Percentiles rank a stretch among this genome's conserved stretches.
Conservation (phyloP, 2,329 filamentous ascomycete genomes). For the Davidsoniella neocaledoniae region DNA sequence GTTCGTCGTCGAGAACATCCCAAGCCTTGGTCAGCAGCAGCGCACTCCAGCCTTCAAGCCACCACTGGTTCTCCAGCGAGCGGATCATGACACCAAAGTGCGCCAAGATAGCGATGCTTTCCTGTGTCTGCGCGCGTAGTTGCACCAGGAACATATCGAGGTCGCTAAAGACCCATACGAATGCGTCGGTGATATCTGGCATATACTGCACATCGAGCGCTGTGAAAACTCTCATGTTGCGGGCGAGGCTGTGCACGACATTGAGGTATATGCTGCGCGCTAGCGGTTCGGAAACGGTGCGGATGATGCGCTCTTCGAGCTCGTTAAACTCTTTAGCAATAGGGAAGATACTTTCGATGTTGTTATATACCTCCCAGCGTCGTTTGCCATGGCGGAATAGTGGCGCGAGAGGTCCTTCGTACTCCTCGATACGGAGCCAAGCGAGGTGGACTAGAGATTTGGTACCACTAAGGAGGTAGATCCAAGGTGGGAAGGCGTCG, state of each 20-base stretch:
- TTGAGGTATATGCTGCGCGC: slow-evolving; percentile 3
- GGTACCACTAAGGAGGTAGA: slow-evolving; percentile 19
- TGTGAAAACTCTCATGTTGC: slow-evolving; percentile 9
- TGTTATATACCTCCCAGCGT: slow-evolving; percentile 14
- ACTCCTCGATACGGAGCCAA: slow-evolving; percentile 12
- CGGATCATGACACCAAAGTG: slow-evolving; percentile 21
- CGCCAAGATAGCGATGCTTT: slow-evolving; percentile 20
- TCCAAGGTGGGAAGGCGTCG: slow-evolving; percentile 20
- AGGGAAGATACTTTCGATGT: slow-evolving; percentile 1
- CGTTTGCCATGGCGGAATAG: slow-evolving; percentile 16
- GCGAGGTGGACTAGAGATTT: slow-evolving; percentile 16
- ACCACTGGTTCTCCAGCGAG: slow-evolving; percentile 20
- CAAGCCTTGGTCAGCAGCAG: slow-evolving; percentile 20
- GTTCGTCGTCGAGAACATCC: slow-evolving; percentile 21
- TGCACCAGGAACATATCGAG: slow-evolving; percentile 21
- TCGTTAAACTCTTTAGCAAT: slow-evolving; percentile 7
- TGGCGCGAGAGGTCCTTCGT: slow-evolving; percentile 14
- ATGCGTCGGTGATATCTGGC: slow-evolving; percentile 22
- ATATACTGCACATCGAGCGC: slow-evolving; percentile 3
- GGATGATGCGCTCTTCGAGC: slow-evolving; percentile 8
- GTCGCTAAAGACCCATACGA: slow-evolving; percentile 24
- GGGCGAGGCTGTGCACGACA: slow-evolving; percentile 4
- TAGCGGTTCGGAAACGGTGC: slow-evolving; percentile 3
- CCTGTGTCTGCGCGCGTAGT: slow-evolving; percentile 17
- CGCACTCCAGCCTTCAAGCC: slow-evolving; percentile 21